Conservation (phyloP, 2,329 filamentous ascomycete species). For the Cercospora sp. region DNA sequence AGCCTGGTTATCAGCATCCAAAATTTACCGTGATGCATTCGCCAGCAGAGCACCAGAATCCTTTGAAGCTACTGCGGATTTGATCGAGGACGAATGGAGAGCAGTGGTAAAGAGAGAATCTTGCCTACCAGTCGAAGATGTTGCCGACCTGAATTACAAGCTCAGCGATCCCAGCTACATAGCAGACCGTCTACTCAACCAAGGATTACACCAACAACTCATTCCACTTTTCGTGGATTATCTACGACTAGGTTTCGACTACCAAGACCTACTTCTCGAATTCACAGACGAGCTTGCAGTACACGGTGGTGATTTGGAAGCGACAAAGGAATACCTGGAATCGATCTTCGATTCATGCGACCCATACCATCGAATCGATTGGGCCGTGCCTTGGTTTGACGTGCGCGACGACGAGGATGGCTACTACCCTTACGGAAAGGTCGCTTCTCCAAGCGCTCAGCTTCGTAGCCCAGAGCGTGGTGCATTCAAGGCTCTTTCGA, state of each 20-base stretch:
- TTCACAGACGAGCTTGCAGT: background rate
- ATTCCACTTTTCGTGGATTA: background rate
- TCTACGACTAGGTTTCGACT: conserved; percentile 12
- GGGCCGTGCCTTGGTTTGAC: background rate
- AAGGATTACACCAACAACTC: background rate
- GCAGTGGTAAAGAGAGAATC: background rate
- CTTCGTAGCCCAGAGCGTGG: background rate
- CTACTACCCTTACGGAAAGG: background rate
- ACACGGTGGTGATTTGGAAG: background rate
- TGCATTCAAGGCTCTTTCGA: background rate
- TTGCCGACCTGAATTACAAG: background rate
- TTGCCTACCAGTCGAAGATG: background rate
- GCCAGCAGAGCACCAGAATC: background rate
- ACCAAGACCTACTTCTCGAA: conserved; percentile 1
- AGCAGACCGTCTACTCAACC: background rate
- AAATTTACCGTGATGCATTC: background rate
- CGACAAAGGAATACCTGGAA: background rate
- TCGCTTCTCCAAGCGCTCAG: background rate
- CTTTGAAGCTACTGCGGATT: background rate
- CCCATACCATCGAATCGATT: background rate
- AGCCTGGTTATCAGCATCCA: conserved; percentile 2
- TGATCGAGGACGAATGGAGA: background rate
- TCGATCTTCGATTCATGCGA: background rate
- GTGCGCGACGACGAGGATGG: background rate
- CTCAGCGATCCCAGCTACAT: background rate